phyloP scores from a whole-genome alignment of 2,329 filamentous ascomycete species.

The Aspergillus fijiensis region DNA sequence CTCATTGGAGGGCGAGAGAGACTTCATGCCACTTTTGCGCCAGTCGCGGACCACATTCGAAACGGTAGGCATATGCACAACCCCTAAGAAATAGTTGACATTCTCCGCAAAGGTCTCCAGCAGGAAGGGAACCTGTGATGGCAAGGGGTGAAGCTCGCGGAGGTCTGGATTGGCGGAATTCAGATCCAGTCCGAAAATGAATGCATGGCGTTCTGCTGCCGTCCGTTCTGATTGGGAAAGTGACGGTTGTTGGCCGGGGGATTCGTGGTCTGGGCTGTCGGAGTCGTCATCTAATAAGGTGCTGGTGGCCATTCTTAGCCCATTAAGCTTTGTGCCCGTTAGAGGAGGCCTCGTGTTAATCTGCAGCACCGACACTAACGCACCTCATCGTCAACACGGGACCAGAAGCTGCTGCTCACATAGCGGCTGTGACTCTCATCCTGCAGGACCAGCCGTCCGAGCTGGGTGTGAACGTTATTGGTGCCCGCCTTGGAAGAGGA shows the following conservation, averaged over 20 bases:
- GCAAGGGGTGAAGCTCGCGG: background rate
- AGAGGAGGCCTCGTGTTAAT: background rate
- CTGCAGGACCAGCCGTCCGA: background rate
- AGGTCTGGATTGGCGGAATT: background rate
- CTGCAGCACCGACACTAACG: background rate
- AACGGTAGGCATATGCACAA: conserved; percentile 34
- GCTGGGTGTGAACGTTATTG: background rate
- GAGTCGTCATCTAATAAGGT: background rate
- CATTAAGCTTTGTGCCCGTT: background rate
- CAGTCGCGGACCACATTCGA: conserved; percentile 33
- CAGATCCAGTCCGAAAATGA: background rate
- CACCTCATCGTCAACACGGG: background rate
- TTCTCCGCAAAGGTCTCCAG: background rate
- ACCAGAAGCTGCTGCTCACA: background rate
- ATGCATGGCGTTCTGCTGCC: background rate
- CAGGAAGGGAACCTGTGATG: background rate
- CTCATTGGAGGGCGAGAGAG: conserved; percentile 48
- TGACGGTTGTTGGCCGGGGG: background rate
- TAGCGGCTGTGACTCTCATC: background rate
- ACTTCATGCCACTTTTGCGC: conserved; percentile 31
- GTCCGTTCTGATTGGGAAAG: background rate
- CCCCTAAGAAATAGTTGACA: conserved; percentile 43
- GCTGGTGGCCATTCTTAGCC: background rate
- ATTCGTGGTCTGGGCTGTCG: background rate
- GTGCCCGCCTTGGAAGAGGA: background rate